Evolutionary conservation across 2,329 filamentous ascomycete genomes (phyloP).

Genomic region (Fusarium nygamai): DNA sequence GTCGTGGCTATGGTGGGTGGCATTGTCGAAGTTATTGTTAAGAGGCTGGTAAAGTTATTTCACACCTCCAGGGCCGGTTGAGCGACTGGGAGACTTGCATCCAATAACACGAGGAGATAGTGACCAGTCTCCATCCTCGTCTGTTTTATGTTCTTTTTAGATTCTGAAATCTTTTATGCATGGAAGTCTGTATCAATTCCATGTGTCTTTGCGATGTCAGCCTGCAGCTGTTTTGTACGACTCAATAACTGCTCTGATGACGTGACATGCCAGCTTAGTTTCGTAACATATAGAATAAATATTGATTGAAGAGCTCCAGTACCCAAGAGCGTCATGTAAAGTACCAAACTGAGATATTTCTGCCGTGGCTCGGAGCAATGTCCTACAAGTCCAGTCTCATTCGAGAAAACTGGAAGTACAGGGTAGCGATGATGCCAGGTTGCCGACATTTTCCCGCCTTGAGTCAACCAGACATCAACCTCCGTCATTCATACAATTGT

Average conservation of each 20-base stretch:
- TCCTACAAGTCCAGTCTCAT: neutral
- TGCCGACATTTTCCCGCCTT: constrained; percentile 27
- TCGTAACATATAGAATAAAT: neutral
- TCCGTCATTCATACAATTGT: neutral
- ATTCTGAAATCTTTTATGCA: neutral
- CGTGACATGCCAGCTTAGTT: too few relatives aligned
- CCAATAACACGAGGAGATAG: rapidly evolving
- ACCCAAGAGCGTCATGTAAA: neutral
- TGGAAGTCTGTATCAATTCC: neutral
- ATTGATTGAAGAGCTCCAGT: neutral
- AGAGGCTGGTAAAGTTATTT: too few relatives aligned
- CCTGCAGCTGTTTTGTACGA: neutral
- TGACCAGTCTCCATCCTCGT: rapidly evolving
- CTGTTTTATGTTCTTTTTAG: neutral
- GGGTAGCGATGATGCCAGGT: constrained; percentile 5
- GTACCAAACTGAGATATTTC: neutral
- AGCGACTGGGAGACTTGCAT: rapidly evolving
- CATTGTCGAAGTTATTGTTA: too few relatives aligned
- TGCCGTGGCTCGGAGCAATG: neutral
- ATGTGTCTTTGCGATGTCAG: neutral
- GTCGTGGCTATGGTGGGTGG: neutral
- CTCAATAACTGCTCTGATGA: neutral
- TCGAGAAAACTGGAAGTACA: neutral
- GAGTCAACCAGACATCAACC: neutral
- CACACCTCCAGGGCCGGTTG: neutral